Conservation (phyloP, 2,329 filamentous ascomycete species). For the Arthrobotrys sphaeroides region DNA sequence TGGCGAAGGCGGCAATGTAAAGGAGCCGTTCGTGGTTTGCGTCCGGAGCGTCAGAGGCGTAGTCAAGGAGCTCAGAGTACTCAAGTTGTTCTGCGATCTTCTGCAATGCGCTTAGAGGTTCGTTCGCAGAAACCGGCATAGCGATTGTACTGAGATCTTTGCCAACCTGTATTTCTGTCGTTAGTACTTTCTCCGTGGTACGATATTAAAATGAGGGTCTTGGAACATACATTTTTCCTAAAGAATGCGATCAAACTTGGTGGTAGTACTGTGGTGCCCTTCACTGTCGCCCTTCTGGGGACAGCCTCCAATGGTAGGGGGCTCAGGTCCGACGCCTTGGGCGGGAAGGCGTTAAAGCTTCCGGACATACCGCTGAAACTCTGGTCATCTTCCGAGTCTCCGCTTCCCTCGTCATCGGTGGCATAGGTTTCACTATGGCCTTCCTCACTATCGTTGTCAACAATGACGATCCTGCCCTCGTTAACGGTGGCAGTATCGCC, state of each 20-base stretch:
- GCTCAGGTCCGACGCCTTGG: constrained; percentile 64
- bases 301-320: constrained; percentile 79
- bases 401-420: constrained; percentile 69
- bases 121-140: constrained; percentile 97
- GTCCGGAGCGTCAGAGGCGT: constrained; percentile 69
- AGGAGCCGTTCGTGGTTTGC: constrained; percentile 77
- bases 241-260: constrained; percentile 93
- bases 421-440: constrained; percentile 70
- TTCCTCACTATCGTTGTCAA: constrained; percentile 56
- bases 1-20: constrained; percentile 87
- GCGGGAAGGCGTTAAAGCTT: constrained; percentile 68
- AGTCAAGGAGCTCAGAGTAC: constrained; percentile 84
- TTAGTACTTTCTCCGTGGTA: background rate
- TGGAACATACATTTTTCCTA: constrained; percentile 79
- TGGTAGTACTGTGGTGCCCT: constrained; percentile 78
- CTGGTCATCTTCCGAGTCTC: constrained; percentile 70
- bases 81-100: constrained; percentile 89
- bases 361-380: constrained; percentile 63
- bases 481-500: constrained; percentile 66
- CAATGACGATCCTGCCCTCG: constrained; percentile 56
- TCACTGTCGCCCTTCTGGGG: constrained; percentile 74
- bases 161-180: constrained; percentile 63
- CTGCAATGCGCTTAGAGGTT: constrained; percentile 87
- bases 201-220: background rate
- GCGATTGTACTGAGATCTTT: constrained; percentile 96